phyloP scores from a whole-genome alignment of 2,329 filamentous ascomycete species.

The Aureobasidium vineae region DNA sequence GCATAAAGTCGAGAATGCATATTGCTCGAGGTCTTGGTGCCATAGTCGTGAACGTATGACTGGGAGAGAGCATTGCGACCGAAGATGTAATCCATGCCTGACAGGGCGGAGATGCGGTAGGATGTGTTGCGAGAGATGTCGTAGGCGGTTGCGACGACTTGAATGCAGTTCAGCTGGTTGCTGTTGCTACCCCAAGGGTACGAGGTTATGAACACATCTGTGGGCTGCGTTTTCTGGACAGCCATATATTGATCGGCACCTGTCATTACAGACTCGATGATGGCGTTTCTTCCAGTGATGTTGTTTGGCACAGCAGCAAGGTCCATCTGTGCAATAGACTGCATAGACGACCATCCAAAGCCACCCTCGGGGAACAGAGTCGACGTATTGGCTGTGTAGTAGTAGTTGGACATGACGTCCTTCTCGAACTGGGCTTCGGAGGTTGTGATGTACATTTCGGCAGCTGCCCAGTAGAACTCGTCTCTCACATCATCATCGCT shows the following conservation, averaged over 20 bases:
- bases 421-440: constrained; percentile 23
- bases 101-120: constrained; percentile 21
- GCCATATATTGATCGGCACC: constrained; percentile 25
- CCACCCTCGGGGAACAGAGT: constrained; percentile 23
- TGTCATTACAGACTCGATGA: constrained; percentile 23
- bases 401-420: constrained; percentile 25
- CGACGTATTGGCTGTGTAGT: constrained; percentile 25
- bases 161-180: constrained; percentile 27
- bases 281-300: constrained; percentile 13
- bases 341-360: constrained; percentile 23
- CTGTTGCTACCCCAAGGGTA: constrained; percentile 28
- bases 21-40: constrained; percentile 25
- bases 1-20: constrained; percentile 27
- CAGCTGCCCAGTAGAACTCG: constrained; percentile 28
- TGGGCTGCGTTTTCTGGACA: constrained; percentile 18
- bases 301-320: constrained; percentile 28
- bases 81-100: constrained; percentile 27
- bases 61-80: constrained; percentile 26
- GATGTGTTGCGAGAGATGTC: constrained; percentile 18
- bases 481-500: constrained; percentile 28
- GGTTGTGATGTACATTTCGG: constrained; percentile 28
- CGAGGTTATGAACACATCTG: constrained; percentile 6
- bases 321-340: constrained; percentile 20
- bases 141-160: constrained; percentile 28
- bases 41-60: constrained; percentile 27